Base-by-base conservation (phyloP, 2,329 filamentous ascomycete species). In the Leptosphaerulina australis region DNA sequence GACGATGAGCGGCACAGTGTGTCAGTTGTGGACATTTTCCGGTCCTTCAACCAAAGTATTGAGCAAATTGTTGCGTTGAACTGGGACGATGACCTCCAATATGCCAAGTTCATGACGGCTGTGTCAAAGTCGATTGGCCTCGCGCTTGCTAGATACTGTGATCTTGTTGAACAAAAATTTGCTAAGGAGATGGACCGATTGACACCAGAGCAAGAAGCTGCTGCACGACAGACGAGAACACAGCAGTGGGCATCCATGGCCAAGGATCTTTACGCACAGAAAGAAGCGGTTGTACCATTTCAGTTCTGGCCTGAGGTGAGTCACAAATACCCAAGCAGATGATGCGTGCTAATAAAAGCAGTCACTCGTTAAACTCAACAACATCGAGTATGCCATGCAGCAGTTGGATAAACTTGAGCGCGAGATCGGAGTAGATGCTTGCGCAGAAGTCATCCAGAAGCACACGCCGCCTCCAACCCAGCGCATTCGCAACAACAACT, bases 311-410 rank as follows among this genome's bases (percentile, higher is more conserved):
- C 91, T 2, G 89, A 96, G 83, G 90, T 92, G 77, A 74, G 80
- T 72, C 15, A 12, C 22, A 35, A 5, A 15, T 22, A 18, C 0
- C n/a, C 4, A 20, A 5, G 2, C 7, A 25, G 1, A 18, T 25
- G 9, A 18, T 11, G n/a, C 28, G 4, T 44, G 14, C 55, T 60
- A 35, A 61, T 17, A 2, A 18, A 8, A 36, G 17, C 17, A 96
- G 90, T 97, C 92, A 4, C 88, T 99, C 64, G 91, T 99, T 55
- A 99, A 97, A 74, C 83, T 99, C 61, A 99, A 99, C 79, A 96
- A 99, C 67, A 87, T 99, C 58, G 93, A 97, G 74, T 97, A 91
- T 74, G 93, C 92, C 4, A 91, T 96, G 76, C 83, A 91, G 48
- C 90, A 96, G 67, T 81, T 99, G 43, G 94, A 99, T 70, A 91